phyloP scores from a whole-genome alignment of 129 eudicot genomes.

The Scalesia atractyloides region DNA sequence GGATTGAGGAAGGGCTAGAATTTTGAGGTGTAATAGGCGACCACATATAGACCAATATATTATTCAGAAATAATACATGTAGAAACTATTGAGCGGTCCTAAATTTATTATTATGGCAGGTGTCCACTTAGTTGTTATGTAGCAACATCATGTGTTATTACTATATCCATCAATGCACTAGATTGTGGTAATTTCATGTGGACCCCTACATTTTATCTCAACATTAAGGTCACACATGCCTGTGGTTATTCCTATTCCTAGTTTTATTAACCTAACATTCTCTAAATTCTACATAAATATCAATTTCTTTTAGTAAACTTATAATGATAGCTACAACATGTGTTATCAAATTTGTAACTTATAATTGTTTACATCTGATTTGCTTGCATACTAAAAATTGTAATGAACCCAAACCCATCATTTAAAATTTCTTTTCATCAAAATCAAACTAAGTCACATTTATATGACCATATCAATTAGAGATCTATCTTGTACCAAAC shows the following conservation, averaged over 20 bases:
- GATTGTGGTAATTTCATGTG: slow-evolving; percentile 20
- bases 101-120: slow-evolving; percentile 41
- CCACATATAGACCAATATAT: slow-evolving; percentile 22
- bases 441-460: no score
- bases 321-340: no score
- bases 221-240: background rate
- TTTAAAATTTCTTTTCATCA: no score
- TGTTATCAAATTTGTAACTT: no score
- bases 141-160: slow-evolving; percentile 39
- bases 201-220: slow-evolving; percentile 18
- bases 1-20: slow-evolving; percentile 12
- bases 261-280: no score
- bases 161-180: slow-evolving; percentile 22
- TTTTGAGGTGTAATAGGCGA: slow-evolving; percentile 10
- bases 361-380: no score
- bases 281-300: no score
- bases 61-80: slow-evolving; percentile 7
- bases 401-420: no score
- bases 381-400: no score
- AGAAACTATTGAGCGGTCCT: slow-evolving; percentile 32
- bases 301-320: no score
- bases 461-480: no score
- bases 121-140: slow-evolving; percentile 37
- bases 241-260: no score
- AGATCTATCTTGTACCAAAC: background rate